Evolutionary conservation across 495 filamentous ascomycete genomes (phyloP), one percentile per base, ranked within the genome.

Genomic region (Lophium mytilinum): DNA sequence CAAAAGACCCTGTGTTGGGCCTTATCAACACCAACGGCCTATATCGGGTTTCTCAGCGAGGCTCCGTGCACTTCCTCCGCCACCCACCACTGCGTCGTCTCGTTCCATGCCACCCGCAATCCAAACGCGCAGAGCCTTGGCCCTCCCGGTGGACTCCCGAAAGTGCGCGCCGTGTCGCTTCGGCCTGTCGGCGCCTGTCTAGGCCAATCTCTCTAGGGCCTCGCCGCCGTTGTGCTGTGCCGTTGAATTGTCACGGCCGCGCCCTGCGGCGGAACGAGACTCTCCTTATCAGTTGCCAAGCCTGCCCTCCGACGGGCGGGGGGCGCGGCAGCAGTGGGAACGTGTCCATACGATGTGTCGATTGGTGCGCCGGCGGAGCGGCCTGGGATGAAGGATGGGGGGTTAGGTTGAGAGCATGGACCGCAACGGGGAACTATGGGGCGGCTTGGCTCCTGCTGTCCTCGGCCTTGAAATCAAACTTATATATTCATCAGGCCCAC

Each of bases 271-370:
- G 45, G 45, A 48, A 48, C 9, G 15, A 48, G 14, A 24, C 9
- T 9, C 21, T 48, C 18, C 45, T 48, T 48, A 48, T 48, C 45
- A 48, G 45, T 48, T 48, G 45, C 45, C 45, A 48, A 48, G 45
- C 6, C 7, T 1, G 33, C 17, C 6, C 4, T 14, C 14, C 3
- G 33, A 48, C 9, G 4, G 17, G 45, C 45, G 19, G 33, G 17
- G 45, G 45, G 45, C 24, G 24, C 24, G 45, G 45, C 45, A 24
- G 45, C 18, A 48, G 15, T 9, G 15, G 45, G n/a, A 24, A 48
- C 45, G 15, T 48, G 45, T 19, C 12, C 17, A 21, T 12, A 24
- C 45, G 15, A 17, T 19, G 41, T 19, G 15, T 9, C 7, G 15
- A 48, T 48, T 48, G 21, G 45, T 48, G 45, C 18, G 45, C 33